Percentiles rank a stretch among this genome's conserved stretches.
Conservation (phyloP, 164 flowering plant genomes). For the Vitis labrusca region DNA sequence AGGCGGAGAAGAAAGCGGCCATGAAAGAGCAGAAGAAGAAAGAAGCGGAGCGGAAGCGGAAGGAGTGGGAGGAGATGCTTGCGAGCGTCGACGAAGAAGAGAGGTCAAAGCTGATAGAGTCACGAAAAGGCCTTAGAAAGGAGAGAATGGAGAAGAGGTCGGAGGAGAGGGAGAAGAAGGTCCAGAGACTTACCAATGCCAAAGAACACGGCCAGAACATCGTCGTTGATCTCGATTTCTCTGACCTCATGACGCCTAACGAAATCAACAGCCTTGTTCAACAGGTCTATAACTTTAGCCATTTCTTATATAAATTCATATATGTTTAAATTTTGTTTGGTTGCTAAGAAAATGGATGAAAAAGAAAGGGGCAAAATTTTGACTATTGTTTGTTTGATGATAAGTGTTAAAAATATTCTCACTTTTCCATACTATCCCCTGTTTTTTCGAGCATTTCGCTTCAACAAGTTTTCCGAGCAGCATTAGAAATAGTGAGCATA, state of each 20-base stretch:
- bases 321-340: too few relatives aligned
- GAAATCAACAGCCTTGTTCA: constrained; percentile 86
- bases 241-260: constrained; percentile 61
- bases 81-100: constrained; percentile 62
- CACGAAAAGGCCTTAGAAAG: constrained; percentile 51
- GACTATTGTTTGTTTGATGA: too few relatives aligned
- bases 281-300: constrained; percentile 48
- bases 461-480: too few relatives aligned
- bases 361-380: too few relatives aligned
- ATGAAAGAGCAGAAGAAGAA: constrained; percentile 62
- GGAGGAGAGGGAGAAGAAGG: constrained; percentile 59
- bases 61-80: constrained; percentile 75
- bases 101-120: constrained; percentile 57
- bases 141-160: constrained; percentile 81
- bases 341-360: too few relatives aligned
- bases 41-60: constrained; percentile 65
- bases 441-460: too few relatives aligned
- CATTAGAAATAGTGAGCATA: too few relatives aligned
- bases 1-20: constrained; percentile 75
- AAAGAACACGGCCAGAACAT: constrained; percentile 72
- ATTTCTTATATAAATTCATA: too few relatives aligned
- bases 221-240: constrained; percentile 82
- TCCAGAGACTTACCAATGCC: constrained; percentile 51
- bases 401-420: too few relatives aligned
- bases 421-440: too few relatives aligned